Evolutionary conservation across 2,329 filamentous ascomycete species (phyloP).

Genomic region (Epichloe hybrida): DNA sequence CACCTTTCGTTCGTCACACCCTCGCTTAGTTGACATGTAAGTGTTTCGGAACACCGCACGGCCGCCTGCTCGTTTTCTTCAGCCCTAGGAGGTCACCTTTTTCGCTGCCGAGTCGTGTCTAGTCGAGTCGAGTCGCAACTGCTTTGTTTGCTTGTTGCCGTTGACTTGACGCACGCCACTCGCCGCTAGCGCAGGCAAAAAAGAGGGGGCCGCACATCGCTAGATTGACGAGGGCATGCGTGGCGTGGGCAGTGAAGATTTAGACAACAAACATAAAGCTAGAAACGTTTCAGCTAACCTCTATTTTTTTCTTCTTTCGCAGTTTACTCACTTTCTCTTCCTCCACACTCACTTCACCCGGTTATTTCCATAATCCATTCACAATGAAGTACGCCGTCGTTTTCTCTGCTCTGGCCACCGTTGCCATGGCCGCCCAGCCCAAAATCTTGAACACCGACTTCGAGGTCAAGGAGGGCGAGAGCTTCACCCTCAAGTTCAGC

Average conservation of each 20-base stretch:
- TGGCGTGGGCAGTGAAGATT: neutral
- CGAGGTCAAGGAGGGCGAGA: slow-evolving; percentile 15
- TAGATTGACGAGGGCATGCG: neutral
- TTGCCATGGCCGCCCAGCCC: slow-evolving; percentile 17
- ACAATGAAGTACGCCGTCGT: slow-evolving; percentile 25
- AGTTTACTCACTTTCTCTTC: neutral
- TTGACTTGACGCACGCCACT: neutral
- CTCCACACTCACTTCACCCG: neutral
- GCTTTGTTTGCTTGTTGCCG: neutral
- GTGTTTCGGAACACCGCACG: neutral
- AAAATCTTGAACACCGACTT: slow-evolving; percentile 20
- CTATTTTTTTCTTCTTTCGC: too few species aligned
- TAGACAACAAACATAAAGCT: neutral
- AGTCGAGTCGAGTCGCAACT: neutral
- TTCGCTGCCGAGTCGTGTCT: neutral
- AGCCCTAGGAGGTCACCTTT: neutral
- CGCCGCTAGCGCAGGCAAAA: too few species aligned
- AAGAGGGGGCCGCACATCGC: neutral
- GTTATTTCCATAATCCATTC: slow-evolving; percentile 1
- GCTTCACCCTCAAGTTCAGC: slow-evolving; percentile 19
- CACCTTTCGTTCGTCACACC: neutral
- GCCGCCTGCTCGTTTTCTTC: neutral
- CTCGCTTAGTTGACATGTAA: slow-evolving; percentile 1
- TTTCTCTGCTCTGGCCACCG: slow-evolving; percentile 17
- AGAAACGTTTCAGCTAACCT: neutral